Evolutionary conservation across 2,329 filamentous ascomycete species (phyloP), one percentile per base, ranked within the genome.

Genomic region (Calonectria montana): DNA sequence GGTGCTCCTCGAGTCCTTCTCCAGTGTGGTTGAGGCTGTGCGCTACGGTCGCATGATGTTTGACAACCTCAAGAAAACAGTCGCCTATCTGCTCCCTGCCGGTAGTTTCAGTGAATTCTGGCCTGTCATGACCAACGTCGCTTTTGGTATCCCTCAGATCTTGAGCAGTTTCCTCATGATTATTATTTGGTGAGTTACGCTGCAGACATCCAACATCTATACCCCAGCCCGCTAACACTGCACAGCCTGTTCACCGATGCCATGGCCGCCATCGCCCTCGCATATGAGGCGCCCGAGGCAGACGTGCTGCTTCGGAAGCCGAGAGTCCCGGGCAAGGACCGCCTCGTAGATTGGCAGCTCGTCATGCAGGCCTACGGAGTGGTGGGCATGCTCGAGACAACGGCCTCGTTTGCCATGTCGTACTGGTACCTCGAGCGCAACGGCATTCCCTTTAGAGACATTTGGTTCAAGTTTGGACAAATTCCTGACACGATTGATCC

Each of bases 241-340:
- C 53, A 16, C 53, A 87, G 88, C 79, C 94, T 93, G 80, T 94
- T 95, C 82, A 96, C 94, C 15, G 94, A 96, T 80, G 94, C 92
- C 74, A 89, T 90, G 8, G 92, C 92, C 1, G 92, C 94, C 0
- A 94, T 93, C 1, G 90, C 91, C 2, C 87, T 96, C 9, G 93
- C 93, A 0, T 95, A 94, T 79, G 94, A 96, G 80, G 88, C 91
- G 55, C 93, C 93, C 1, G 94, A 96, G 81, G 91, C 92, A 0
- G 93, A 96, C 75, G 90, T 96, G 0, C 88, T 96, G 10, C 85
- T 91, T 31, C 91, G 93, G 3, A 90, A 88, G 62, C 94, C 93
- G 0, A 89, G 94, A 47, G 90, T 92, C 73, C 88, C 91, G 3
- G 91, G 91, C 78, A 92, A 90, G 65, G 93, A 95, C 79, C 89